Base-by-base conservation (phyloP, 2,329 filamentous ascomycete species). In the Aspergillus awamori region DNA sequence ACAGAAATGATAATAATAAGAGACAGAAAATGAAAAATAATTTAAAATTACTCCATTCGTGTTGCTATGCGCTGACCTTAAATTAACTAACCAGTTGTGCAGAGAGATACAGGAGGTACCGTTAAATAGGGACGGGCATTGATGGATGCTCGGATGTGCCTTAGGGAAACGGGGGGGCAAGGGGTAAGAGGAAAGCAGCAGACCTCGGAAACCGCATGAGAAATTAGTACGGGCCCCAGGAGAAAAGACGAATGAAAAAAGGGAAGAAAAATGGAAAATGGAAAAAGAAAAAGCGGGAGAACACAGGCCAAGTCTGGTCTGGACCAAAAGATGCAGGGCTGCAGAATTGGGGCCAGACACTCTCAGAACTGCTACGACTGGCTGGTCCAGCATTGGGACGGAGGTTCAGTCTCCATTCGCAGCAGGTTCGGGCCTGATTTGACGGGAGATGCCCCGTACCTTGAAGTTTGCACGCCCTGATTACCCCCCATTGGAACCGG, bases 241-340 rank as follows among this genome's bases (percentile, higher is more conserved):
- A 30, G 39, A 41, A 17, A 26, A 24, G 47, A 17, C 4, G 58
- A 54, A 51, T 43, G 36, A 15, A 17, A 33, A 39, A n/a, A 60
- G 53, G 62, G 28, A 61, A 55, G 24, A 57, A 59, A 54, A 56
- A 48, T 41, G n/a, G 33, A 59, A 54, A 56, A 48, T 41, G n/a
- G 33, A 59, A 17, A 24, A 48, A 33, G 17, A 45, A 33, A 45
- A 15, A 15, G 28, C 20, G 53, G 38, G 17, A 33, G 22, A 56
- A 41, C 38, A 52, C 41, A 59, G 52, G 48, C 36, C 39, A 57
- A 54, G 54, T 59, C 30, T 55, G 63, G 65, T 65, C 65, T 65
- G 61, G 65, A 61, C 65, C 60, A 60, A 57, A 51, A 59, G 53
- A 60, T 64, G 61, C 61, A 65, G 57, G 59, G 63, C 65, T 65